phyloP scores from a whole-genome alignment of 768 basidiomycete species.

The Macrolepiota fuliginosa region DNA sequence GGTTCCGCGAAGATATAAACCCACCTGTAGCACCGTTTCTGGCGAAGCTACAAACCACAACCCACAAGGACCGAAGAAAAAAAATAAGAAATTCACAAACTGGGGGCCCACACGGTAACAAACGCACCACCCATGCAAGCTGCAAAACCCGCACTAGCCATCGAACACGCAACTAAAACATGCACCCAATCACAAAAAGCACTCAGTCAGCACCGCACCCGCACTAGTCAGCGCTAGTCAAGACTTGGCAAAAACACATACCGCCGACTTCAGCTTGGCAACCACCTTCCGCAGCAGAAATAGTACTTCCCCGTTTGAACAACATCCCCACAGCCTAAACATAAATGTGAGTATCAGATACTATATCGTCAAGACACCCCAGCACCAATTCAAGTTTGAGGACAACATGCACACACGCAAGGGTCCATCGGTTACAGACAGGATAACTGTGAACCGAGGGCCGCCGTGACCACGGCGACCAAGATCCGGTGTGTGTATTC shows the following conservation, averaged over 20 bases:
- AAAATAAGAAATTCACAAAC: background rate
- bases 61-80: background rate
- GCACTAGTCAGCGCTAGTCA: background rate
- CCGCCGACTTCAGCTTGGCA: conserved; percentile 96
- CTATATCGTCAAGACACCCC: conserved; percentile 10
- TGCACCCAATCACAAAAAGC: background rate
- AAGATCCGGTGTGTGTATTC: background rate
- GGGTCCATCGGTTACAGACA: too few relatives aligned
- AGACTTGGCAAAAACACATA: conserved; percentile 24
- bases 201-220: background rate
- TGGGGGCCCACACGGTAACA: background rate
- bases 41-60: conserved; percentile 55
- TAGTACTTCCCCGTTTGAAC: conserved; percentile 96
- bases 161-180: conserved; percentile 82
- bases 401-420: background rate
- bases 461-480: background rate
- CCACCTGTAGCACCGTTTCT: conserved; percentile 75
- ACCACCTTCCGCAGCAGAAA: conserved; percentile 93
- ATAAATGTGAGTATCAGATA: background rate
- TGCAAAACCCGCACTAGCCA: conserved; percentile 93
- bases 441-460: too few relatives aligned
- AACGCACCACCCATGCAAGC: conserved; percentile 86
- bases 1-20: conserved; percentile 13
- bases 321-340: conserved; percentile 86
- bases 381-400: background rate